Base-by-base conservation (phyloP, 345 rosid species). In the Anacardium occidentale region DNA sequence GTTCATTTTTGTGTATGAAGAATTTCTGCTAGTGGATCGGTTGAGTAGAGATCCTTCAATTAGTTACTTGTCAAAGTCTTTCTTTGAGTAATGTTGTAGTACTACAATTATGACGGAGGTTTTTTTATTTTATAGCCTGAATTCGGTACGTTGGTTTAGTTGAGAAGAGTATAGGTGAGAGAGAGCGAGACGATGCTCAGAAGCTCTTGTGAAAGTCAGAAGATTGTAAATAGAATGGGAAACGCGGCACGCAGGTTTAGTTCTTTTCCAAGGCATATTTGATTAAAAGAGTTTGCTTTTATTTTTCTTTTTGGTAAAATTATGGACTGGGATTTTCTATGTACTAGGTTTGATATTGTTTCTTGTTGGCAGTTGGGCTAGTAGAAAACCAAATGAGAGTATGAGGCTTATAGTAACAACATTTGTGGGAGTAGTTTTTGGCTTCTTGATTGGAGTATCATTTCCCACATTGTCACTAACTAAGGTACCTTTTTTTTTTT, bases 361-460 rank as follows among this genome's bases (percentile, higher is more conserved):
- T 74, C 18, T 62, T 47, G 63, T 81, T 64, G 25, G 84, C 88
- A 94, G 95, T 70, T 29, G 72, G 10, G 75, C 77, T 64, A 77
- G 77, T 77, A 90, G 78, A 78, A 90, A 84, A 75, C 86, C 92
- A 70, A 90, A 80, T 71, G 98, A 94, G 68, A 80, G 83, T 21
- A 87, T 87, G 95, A 89, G 92, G 85, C 73, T 88, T 58, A 74
- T 84, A 20, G 81, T 92, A 47, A 71, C 89, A 24, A 78, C 89
- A 12, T 87, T 94, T 79, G n/a, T 87, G 9, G 97, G 95, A 84
- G 75, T 90, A 45, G 85, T 75, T 76, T 84, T 88, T 25, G 98
- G 98, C 52, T 92, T 94, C 85, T 64, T 88, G 12, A 60, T 94
- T 64, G 98, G 98, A 56, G 77, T 83, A 71, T 92, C 97, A 75